These are phyloP conservation scores for Umbilicaria muhlenbergii DNA, from an alignment of 495 filamentous ascomycete species.

Conservation along the genomic window DNA sequence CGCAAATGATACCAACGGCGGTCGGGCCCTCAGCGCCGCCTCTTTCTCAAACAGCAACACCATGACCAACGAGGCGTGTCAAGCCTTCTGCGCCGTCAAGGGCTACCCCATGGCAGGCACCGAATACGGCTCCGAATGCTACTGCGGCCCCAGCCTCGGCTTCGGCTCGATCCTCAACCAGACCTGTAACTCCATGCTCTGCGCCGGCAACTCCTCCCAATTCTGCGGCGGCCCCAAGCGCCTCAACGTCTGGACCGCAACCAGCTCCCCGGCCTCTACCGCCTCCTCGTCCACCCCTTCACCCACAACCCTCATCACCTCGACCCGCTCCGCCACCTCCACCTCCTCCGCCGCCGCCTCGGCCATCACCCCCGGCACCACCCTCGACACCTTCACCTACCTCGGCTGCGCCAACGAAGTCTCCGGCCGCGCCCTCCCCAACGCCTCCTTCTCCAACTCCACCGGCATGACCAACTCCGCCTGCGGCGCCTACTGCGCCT, in stretches of 20 bases:
- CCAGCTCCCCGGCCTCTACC: slow-evolving; percentile 11
- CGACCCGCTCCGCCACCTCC: slow-evolving; percentile 7
- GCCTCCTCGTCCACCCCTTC: neutral
- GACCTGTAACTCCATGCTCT: slow-evolving; percentile 17
- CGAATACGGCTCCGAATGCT: slow-evolving; percentile 21
- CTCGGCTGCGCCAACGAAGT: slow-evolving; percentile 19
- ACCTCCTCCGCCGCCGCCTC: slow-evolving; percentile 5
- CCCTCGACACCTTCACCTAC: slow-evolving; percentile 9
- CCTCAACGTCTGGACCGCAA: slow-evolving; percentile 16
- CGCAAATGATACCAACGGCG: slow-evolving; percentile 16
- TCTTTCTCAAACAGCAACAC: slow-evolving; percentile 1
- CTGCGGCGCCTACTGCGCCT: slow-evolving; percentile 21
- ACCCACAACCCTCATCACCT: slow-evolving; percentile 1
- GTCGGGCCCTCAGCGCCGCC: slow-evolving; percentile 16
- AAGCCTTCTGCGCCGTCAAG: slow-evolving; percentile 16
- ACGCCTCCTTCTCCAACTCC: slow-evolving; percentile 10
- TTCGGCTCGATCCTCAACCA: slow-evolving; percentile 11
- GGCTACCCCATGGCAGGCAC: slow-evolving; percentile 18
- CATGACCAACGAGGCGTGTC: slow-evolving; percentile 25
- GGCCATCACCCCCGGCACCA: neutral
- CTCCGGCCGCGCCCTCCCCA: slow-evolving; percentile 11
- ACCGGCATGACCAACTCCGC: slow-evolving; percentile 22
- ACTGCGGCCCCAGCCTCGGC: slow-evolving; percentile 17
- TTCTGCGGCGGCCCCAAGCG: slow-evolving; percentile 26
- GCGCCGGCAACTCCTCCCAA: slow-evolving; percentile 22